Percentiles rank a stretch among this genome's conserved stretches.
Evolutionary conservation across 495 filamentous ascomycete genomes (phyloP).

Genomic region (Podospora comata): DNA sequence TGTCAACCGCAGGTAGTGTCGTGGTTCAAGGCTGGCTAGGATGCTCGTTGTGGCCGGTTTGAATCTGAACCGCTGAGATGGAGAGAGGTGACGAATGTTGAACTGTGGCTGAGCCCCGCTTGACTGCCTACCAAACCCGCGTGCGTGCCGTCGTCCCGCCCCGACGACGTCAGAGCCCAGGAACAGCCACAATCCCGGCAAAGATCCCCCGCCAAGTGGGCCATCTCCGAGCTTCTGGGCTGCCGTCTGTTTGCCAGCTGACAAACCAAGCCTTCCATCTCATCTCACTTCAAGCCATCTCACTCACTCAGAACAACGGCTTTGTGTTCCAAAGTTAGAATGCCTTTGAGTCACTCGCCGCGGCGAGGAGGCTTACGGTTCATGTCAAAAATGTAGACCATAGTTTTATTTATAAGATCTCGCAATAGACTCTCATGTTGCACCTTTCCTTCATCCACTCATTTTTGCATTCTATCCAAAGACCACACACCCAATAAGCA

Average conservation of each 20-base stretch:
- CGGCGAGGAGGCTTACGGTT: neutral
- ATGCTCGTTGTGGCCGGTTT: conserved; percentile 11
- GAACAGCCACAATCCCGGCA: conserved; percentile 12
- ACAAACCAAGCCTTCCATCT: conserved; percentile 1
- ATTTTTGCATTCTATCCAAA: neutral
- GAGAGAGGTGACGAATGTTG: conserved; percentile 27
- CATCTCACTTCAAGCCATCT: neutral
- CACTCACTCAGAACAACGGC: neutral
- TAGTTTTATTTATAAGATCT: neutral
- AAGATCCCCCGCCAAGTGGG: conserved; percentile 5
- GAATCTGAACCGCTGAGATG: neutral
- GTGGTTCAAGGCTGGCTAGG: neutral
- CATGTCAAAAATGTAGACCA: neutral
- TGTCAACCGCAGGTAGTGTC: neutral
- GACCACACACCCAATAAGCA: neutral
- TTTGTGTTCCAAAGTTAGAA: neutral
- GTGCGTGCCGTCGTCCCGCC: neutral
- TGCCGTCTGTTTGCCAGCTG: conserved; percentile 5
- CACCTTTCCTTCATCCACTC: neutral
- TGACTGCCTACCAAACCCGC: neutral
- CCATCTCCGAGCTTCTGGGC: neutral
- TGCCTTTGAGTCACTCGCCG: neutral
- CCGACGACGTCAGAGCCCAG: conserved; percentile 23
- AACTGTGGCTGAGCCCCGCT: conserved; percentile 28
- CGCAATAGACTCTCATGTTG: neutral